phyloP scores from a whole-genome alignment of 805 yeast species.

The Sugiyamaella qingdaonensis region DNA sequence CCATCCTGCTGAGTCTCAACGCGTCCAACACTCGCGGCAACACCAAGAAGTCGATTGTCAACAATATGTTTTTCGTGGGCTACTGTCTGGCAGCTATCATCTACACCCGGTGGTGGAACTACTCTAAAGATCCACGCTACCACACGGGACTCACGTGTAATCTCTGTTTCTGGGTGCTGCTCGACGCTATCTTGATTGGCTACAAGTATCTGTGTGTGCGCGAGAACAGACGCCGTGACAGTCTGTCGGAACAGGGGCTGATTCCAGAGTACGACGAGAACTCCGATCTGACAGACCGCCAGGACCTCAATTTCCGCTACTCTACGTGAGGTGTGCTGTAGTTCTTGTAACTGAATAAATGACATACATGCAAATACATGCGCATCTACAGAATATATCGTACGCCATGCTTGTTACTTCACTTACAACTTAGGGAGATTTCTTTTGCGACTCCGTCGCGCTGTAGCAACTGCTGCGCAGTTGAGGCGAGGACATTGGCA shows the following conservation, averaged over 20 bases:
- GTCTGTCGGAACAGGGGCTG: background rate
- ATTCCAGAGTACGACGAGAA: background rate
- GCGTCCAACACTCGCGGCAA: conserved; percentile 60
- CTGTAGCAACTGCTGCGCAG: too few relatives aligned
- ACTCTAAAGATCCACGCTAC: conserved; percentile 8
- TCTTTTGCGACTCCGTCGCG: too few relatives aligned
- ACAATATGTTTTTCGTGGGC: conserved; percentile 56
- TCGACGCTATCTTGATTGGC: background rate
- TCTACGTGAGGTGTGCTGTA: background rate
- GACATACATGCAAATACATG: too few relatives aligned
- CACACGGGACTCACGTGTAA: conserved; percentile 7
- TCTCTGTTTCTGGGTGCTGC: background rate
- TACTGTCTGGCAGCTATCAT: conserved; percentile 56
- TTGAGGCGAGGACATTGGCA: too few relatives aligned
- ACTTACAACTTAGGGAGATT: too few relatives aligned
- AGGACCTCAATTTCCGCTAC: background rate
- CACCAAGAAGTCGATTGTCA: conserved; percentile 61
- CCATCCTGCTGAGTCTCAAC: conserved; percentile 11
- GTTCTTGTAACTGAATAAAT: background rate
- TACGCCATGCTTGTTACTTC: too few relatives aligned
- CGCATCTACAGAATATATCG: too few relatives aligned
- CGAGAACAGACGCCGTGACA: background rate
- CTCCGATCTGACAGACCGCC: background rate
- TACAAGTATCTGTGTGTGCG: conserved; percentile 1
- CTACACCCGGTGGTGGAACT: conserved; percentile 2